Percentiles rank a stretch among this genome's conserved stretches.
Conservation (phyloP, 768 basidiomycete genomes). For the Macrolepiota dolichaula region DNA sequence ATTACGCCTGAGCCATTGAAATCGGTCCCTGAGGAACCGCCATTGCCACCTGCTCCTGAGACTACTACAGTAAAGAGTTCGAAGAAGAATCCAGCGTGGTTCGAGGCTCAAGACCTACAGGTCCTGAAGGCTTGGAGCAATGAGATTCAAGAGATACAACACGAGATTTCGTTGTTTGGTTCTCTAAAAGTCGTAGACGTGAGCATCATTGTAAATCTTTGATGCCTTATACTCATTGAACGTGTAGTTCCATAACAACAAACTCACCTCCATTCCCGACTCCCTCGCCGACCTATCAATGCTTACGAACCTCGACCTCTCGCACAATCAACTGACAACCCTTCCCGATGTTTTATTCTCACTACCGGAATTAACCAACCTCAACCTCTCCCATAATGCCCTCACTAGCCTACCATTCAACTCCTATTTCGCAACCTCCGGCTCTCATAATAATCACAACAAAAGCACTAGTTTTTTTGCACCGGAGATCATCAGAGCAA, state of each 20-base stretch:
- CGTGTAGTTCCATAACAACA: conserved; percentile 72
- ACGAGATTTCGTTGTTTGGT: conserved; percentile 81
- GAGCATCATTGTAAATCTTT: conserved; percentile 24
- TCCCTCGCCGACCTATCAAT: conserved; percentile 66
- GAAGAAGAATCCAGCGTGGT: conserved; percentile 64
- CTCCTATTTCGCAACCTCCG: conserved; percentile 44
- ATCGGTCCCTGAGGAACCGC: conserved; percentile 60
- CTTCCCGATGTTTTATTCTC: conserved; percentile 66
- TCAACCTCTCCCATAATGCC: conserved; percentile 73
- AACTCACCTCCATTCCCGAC: conserved; percentile 55
- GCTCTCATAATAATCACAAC: conserved; percentile 24
- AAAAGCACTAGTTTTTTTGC: conserved; percentile 59
- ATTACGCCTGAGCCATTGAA: conserved; percentile 69
- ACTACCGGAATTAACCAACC: conserved; percentile 59
- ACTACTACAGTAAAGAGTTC: conserved; percentile 34
- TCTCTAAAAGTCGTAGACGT: conserved; percentile 80
- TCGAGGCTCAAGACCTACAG: conserved; percentile 75
- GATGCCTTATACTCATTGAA: conserved; percentile 9
- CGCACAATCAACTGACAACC: conserved; percentile 62
- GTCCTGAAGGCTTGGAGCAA: conserved; percentile 80
- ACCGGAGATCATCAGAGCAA: conserved; percentile 58
- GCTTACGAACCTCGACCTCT: conserved; percentile 69
- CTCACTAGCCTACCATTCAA: conserved; percentile 61
- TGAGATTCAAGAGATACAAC: conserved; percentile 74
- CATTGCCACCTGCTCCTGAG: conserved; percentile 36